phyloP scores from a whole-genome alignment of 2,329 filamentous ascomycete genomes.

The Raffaelea albimanens region DNA sequence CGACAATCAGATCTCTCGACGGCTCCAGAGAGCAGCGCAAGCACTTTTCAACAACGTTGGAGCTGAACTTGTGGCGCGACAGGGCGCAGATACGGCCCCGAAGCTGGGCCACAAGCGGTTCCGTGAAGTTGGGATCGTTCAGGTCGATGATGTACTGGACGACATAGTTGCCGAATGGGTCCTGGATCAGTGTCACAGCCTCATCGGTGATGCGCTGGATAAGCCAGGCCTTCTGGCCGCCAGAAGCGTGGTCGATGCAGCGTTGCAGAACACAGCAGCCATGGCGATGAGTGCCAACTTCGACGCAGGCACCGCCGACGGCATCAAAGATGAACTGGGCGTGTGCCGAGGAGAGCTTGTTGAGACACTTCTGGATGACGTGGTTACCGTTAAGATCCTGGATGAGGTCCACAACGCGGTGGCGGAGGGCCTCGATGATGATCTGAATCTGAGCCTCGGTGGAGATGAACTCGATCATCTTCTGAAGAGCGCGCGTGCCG shows the following conservation, averaged over 20 bases:
- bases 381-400: constrained; percentile 98
- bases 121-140: constrained; percentile 77
- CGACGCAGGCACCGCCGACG: constrained; percentile 76
- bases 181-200: constrained; percentile 82
- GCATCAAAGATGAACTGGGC: constrained; percentile 96
- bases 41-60: constrained; percentile 97
- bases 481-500: constrained; percentile 90
- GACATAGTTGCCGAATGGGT: constrained; percentile 97
- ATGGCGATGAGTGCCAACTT: constrained; percentile 92
- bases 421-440: constrained; percentile 75
- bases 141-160: constrained; percentile 98
- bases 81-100: constrained; percentile 58
- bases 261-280: constrained; percentile 97
- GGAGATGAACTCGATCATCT: constrained; percentile 98
- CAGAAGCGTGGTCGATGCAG: constrained; percentile 94
- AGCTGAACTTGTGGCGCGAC: constrained; percentile 98
- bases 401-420: constrained; percentile 85
- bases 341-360: constrained; percentile 76
- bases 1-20: constrained; percentile 72
- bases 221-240: constrained; percentile 77
- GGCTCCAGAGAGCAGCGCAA: constrained; percentile 70
- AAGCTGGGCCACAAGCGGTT: constrained; percentile 79
- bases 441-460: constrained; percentile 76
- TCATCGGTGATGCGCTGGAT: constrained; percentile 81
- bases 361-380: constrained; percentile 97